Conservation (phyloP, 306 rosid species). For the Quercus robur region DNA sequence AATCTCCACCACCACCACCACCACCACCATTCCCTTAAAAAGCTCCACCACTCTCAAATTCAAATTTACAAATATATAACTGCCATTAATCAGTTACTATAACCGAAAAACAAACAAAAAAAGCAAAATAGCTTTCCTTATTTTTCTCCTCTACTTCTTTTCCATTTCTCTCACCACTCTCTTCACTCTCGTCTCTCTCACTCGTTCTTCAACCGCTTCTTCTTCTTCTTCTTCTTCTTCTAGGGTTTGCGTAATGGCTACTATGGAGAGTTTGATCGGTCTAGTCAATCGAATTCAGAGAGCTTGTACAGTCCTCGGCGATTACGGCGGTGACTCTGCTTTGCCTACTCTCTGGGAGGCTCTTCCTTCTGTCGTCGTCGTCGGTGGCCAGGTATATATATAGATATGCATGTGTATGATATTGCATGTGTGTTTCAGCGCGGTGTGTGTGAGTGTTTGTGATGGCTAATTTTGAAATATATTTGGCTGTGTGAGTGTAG, state of each 20-base stretch:
- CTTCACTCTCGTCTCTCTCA: not conserved
- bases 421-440: not conserved
- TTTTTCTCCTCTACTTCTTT: conserved; percentile 13
- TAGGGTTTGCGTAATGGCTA: conserved; percentile 41
- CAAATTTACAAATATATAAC: not conserved
- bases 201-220: conserved; percentile 4
- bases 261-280: conserved; percentile 95
- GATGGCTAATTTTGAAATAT: too few species aligned
- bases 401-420: not conserved
- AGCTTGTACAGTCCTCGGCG: conserved; percentile 91
- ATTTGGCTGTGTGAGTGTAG: conserved; percentile 30
- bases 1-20: not conserved
- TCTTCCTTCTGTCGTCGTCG: conserved; percentile 91
- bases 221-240: conserved; percentile 1
- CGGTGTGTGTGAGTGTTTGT: not conserved
- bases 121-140: conserved; percentile 25
- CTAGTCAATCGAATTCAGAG: conserved; percentile 87
- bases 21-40: not conserved
- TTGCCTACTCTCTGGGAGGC: conserved; percentile 94
- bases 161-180: not conserved
- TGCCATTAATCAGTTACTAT: too few species aligned
- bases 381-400: conserved; percentile 80
- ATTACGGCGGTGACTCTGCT: conserved; percentile 68
- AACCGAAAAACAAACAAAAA: too few species aligned
- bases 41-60: not conserved